Percentiles rank a stretch among this genome's conserved stretches.
These are phyloP conservation scores for Platanthera guangdongensis DNA, from an alignment of 106 monocot genomes.

Conservation along the genomic window DNA sequence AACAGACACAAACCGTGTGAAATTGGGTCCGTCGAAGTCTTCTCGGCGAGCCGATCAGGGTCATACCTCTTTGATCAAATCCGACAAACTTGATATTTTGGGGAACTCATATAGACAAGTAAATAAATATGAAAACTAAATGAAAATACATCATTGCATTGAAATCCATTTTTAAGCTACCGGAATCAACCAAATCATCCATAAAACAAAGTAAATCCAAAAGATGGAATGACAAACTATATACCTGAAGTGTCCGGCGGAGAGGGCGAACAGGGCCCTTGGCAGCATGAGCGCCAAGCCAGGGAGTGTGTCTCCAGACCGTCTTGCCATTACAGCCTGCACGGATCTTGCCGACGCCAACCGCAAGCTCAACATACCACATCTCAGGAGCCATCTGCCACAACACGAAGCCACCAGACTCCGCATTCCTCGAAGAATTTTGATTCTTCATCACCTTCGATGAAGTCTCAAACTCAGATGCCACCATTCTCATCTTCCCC, in stretches of 20 bases:
- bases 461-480: slow-evolving; percentile 40
- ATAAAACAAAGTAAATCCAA: background rate
- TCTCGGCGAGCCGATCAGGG: background rate
- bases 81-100: background rate
- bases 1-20: background rate
- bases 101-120: background rate
- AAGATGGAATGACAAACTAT: background rate
- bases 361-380: slow-evolving; percentile 67
- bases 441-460: slow-evolving; percentile 31
- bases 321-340: slow-evolving; percentile 59
- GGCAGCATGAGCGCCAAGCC: slow-evolving; percentile 51
- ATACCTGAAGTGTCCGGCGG: slow-evolving; percentile 57
- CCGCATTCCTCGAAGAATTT: slow-evolving; percentile 17
- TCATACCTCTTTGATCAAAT: background rate
- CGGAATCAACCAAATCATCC: background rate
- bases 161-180: too few species aligned
- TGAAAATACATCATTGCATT: too few species aligned
- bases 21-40: background rate
- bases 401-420: slow-evolving; percentile 50
- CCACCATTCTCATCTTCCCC: slow-evolving; percentile 53
- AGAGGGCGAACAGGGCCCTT: slow-evolving; percentile 58
- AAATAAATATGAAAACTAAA: background rate
- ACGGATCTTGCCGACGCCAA: slow-evolving; percentile 47
- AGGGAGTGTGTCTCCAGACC: slow-evolving; percentile 58
- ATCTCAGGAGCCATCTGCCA: slow-evolving; percentile 69